Percentiles rank a stretch among this genome's conserved stretches.
These are phyloP conservation scores for Acer yangbiense DNA, from an alignment of 345 rosid species.

Conservation along the genomic window DNA sequence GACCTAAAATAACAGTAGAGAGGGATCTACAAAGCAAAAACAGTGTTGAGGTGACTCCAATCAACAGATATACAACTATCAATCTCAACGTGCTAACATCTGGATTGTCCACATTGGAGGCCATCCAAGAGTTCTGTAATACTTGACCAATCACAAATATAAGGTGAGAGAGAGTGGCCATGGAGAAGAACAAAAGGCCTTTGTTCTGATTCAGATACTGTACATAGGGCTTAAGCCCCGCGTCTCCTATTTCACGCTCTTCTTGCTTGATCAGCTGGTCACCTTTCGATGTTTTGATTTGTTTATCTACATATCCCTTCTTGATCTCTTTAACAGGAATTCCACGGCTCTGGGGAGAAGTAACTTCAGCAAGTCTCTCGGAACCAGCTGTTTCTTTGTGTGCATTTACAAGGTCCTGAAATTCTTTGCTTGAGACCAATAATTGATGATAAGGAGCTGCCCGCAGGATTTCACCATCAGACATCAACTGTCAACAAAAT, in stretches of 20 bases:
- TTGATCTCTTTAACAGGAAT: slow-evolving; percentile 55
- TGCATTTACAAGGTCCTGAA: slow-evolving; percentile 86
- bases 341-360: slow-evolving; percentile 33
- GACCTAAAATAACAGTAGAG: slow-evolving; percentile 44
- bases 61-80: slow-evolving; percentile 55
- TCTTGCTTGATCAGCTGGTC: slow-evolving; percentile 80
- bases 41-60: slow-evolving; percentile 43
- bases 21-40: slow-evolving; percentile 52
- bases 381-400: slow-evolving; percentile 95
- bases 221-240: slow-evolving; percentile 70
- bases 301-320: slow-evolving; percentile 45
- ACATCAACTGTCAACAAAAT: slow-evolving; percentile 65
- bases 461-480: slow-evolving; percentile 77
- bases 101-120: slow-evolving; percentile 69
- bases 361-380: slow-evolving; percentile 52
- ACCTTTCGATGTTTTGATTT: slow-evolving; percentile 47
- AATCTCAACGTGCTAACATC: slow-evolving; percentile 49
- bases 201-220: slow-evolving; percentile 64
- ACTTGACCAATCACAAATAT: slow-evolving; percentile 52
- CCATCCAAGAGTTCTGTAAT: slow-evolving; percentile 78
- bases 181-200: slow-evolving; percentile 56
- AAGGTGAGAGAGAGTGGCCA: slow-evolving; percentile 48
- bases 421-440: slow-evolving; percentile 61
- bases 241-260: slow-evolving; percentile 82
- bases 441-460: slow-evolving; percentile 78